Evolutionary conservation across 2,329 filamentous ascomycete genomes (phyloP).

Genomic region (Trichoderma asperellum): DNA sequence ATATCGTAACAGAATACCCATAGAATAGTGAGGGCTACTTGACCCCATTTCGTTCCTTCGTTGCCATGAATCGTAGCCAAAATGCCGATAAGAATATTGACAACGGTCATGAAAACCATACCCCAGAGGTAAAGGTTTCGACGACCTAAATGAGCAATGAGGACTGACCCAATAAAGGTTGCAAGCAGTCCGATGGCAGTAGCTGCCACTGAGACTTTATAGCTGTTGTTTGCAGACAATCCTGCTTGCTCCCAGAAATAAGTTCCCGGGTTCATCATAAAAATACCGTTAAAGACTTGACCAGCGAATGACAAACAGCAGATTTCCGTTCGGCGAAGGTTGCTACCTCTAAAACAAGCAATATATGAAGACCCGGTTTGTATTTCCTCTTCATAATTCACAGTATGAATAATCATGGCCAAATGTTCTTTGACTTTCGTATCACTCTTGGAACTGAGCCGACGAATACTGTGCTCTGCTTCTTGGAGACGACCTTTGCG

Average conservation of each 20-base stretch:
- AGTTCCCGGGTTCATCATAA: slow-evolving; percentile 24
- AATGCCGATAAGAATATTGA: slow-evolving; percentile 45
- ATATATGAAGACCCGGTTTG: slow-evolving; percentile 45
- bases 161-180: slow-evolving; percentile 46
- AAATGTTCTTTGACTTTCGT: slow-evolving; percentile 34
- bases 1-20: slow-evolving; percentile 49
- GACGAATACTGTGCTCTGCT: slow-evolving; percentile 14
- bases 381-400: slow-evolving; percentile 45
- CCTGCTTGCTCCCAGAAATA: slow-evolving; percentile 26
- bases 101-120: slow-evolving; percentile 46
- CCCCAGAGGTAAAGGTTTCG: slow-evolving; percentile 49
- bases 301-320: slow-evolving; percentile 36
- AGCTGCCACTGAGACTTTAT: slow-evolving; percentile 22
- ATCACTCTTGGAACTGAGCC: slow-evolving; percentile 12
- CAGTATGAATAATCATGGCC: slow-evolving; percentile 49
- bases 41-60: slow-evolving; percentile 43
- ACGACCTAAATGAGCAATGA: slow-evolving; percentile 50
- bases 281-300: slow-evolving; percentile 20
- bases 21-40: slow-evolving; percentile 57
- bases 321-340: slow-evolving; percentile 56
- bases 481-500: slow-evolving; percentile 12
- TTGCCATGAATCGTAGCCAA: slow-evolving; percentile 46
- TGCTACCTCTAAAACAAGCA: slow-evolving; percentile 49
- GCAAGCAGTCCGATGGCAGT: slow-evolving; percentile 38
- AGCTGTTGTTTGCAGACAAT: slow-evolving; percentile 16